Evolutionary conservation across 352 stramenopile genomes (phyloP).

Genomic region (Pythium rishiriense): DNA sequence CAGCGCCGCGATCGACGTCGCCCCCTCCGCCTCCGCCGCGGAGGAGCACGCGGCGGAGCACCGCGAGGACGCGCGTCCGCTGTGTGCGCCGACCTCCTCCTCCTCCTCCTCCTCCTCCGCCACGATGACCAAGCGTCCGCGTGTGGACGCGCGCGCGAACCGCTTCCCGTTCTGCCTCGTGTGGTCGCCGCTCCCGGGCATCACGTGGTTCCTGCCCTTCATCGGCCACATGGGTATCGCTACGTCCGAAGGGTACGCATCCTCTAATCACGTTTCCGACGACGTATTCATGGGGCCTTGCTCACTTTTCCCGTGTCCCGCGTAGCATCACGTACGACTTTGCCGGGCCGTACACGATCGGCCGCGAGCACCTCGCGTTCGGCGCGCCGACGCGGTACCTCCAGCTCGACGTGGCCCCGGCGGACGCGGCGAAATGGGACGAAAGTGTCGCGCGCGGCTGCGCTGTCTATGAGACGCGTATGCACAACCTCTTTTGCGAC

Average conservation of each 20-base stretch:
- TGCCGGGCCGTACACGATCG: conserved; percentile 93
- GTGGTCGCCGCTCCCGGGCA: conserved; percentile 88
- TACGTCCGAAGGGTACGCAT: conserved; percentile 80
- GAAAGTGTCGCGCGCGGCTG: conserved; percentile 87
- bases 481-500: conserved; percentile 97
- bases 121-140: neutral
- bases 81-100: neutral
- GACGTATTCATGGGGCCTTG: no score
- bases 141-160: conserved; percentile 25
- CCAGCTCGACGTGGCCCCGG: conserved; percentile 56
- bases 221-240: conserved; percentile 96
- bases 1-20: neutral
- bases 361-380: conserved; percentile 87
- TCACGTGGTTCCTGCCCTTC: conserved; percentile 95
- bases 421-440: conserved; percentile 86
- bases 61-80: conserved; percentile 3
- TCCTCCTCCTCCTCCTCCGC: neutral
- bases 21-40: neutral
- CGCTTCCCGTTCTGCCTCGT: conserved; percentile 92
- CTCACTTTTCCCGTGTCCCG: no score
- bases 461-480: conserved; percentile 90
- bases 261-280: no score
- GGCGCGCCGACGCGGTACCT: conserved; percentile 87
- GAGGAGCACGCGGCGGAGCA: neutral
- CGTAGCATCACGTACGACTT: conserved; percentile 96